phyloP scores from a whole-genome alignment of 257 asterid genomes.

The Henckelia pumila region DNA sequence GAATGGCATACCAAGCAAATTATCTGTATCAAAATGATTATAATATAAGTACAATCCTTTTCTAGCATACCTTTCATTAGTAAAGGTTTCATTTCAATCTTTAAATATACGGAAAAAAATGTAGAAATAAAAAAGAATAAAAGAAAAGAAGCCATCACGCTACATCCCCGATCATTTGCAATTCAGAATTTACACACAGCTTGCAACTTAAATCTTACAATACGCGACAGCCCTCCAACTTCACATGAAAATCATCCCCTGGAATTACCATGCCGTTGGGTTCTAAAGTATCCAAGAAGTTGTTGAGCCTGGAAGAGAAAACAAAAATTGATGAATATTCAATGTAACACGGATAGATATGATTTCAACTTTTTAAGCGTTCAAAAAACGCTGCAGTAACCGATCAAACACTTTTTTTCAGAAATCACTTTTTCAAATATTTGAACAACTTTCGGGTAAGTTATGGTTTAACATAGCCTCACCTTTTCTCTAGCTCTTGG shows the following conservation, averaged over 20 bases:
- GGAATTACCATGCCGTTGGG: constrained; percentile 70
- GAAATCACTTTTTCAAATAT: neutral
- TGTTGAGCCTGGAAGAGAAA: constrained; percentile 65
- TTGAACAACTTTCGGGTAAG: neutral
- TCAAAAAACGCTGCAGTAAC: neutral
- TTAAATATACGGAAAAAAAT: constrained; percentile 1
- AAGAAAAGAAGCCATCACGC: neutral
- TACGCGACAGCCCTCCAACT: constrained; percentile 22
- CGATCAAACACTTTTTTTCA: neutral
- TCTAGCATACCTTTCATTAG: constrained; percentile 4
- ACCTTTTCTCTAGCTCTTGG: constrained; percentile 89
- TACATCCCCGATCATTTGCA: constrained; percentile 26
- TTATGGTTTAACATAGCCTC: neutral
- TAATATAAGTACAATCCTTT: neutral
- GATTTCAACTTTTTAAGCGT: neutral
- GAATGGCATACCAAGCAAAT: neutral
- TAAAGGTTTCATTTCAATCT: constrained; percentile 1
- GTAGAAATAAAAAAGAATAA: neutral
- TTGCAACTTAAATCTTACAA: constrained; percentile 25
- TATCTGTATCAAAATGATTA: neutral
- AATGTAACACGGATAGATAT: neutral
- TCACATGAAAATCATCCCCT: constrained; percentile 45
- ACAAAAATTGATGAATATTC: neutral
- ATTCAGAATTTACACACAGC: constrained; percentile 29
- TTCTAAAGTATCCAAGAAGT: constrained; percentile 69